Evolutionary conservation across 2,329 filamentous ascomycete genomes (phyloP), one percentile per base, ranked within the genome.

Genomic region (Epichloe typhina): DNA sequence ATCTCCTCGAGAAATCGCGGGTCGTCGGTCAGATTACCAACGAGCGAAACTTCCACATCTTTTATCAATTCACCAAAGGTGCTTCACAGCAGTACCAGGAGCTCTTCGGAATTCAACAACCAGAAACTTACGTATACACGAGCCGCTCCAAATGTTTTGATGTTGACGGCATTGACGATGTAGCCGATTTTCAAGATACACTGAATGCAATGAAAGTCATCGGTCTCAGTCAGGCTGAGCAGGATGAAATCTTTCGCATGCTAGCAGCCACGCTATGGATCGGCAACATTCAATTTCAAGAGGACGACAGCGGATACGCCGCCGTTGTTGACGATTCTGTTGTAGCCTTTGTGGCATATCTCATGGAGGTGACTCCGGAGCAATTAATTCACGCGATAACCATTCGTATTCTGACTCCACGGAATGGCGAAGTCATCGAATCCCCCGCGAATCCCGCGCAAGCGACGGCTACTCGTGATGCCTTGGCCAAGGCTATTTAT

Each of bases 1-100:
- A 98, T 64, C 76, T 98, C 23, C 76, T 98, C 49, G 93, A 98
- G 67, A 97, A 97, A 74, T 84, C 88, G 46, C 80, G 93, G 71
- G 93, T 98, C 17, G 89, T 95, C 9, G 89, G 91, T 15, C 93
- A 97, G 72, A 97, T 97, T 59, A 76, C 73, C 52, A 95, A 96
- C 66, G 93, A 98, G 76, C 82, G 93, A 59, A 97, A 95, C 70
- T 98, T 98, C 69, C 93, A 98, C 70, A 97, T 98, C 62, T 98
- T 98, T 68, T 98, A 98, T 70, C 93, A 98, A 68, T 96, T 97
- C 68, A 88, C 93, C 45, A 98, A 97, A 70, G 89, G 87, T 4
- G 91, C 91, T 9, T 86, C 89, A n/a, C 77, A 84, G 58, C 80
- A 84, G 53, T 94, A 97, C 68, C 78, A 88, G 65, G 82, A 93